phyloP scores from a whole-genome alignment of 2,329 filamentous ascomycete species.

The Talaromyces sp. region DNA sequence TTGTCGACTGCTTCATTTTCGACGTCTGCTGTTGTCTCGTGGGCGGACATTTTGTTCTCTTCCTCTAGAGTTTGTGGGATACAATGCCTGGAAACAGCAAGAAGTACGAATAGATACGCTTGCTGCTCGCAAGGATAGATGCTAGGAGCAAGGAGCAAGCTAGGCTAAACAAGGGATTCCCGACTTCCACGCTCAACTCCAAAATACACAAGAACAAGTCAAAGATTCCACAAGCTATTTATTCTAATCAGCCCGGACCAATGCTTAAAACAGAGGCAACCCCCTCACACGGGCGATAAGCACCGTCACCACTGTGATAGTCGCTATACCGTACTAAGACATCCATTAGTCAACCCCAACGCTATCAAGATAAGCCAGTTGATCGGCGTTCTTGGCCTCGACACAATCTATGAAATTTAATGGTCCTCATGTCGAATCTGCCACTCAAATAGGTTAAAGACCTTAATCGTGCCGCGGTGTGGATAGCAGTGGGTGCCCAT shows the following conservation, averaged over 20 bases:
- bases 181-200: not conserved
- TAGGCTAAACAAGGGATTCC: not conserved
- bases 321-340: not conserved
- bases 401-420: not conserved
- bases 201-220: not conserved
- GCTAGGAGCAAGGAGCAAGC: slow-evolving; percentile 1
- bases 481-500: not conserved
- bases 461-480: not conserved
- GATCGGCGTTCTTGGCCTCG: slow-evolving; percentile 5
- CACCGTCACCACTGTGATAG: not conserved
- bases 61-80: not conserved
- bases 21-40: slow-evolving; percentile 8
- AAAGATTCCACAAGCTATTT: not conserved
- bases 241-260: not conserved
- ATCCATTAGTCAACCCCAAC: not conserved
- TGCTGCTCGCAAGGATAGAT: not conserved
- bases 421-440: not conserved
- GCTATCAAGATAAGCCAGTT: slow-evolving; percentile 1
- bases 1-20: slow-evolving; percentile 11
- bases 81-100: not conserved
- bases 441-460: not conserved
- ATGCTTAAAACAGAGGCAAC: not conserved
- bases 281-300: not conserved
- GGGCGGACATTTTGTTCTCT: slow-evolving; percentile 3
- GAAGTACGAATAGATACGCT: not conserved